Conservation (phyloP, 805 yeast species). For the Ogataea paraovalis region DNA sequence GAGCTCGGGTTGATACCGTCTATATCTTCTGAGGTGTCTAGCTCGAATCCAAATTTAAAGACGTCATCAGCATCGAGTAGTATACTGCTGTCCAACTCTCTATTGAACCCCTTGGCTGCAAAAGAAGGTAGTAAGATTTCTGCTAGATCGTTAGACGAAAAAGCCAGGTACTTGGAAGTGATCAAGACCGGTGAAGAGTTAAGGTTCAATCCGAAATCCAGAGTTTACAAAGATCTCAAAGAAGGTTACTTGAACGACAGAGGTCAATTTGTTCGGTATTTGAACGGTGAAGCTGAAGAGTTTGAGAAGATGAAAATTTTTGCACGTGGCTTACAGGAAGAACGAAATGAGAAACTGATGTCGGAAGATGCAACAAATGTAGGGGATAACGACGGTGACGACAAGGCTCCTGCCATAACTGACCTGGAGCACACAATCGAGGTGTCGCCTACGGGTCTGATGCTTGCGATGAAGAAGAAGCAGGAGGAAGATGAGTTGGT, state of each 20-base stretch:
- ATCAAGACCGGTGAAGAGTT: slow-evolving; percentile 40
- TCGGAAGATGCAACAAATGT: too few species aligned
- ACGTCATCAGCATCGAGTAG: too few species aligned
- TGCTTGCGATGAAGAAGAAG: slow-evolving; percentile 33
- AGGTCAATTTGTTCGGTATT: slow-evolving; percentile 51
- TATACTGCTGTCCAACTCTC: too few species aligned
- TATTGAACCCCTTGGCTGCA: slow-evolving; percentile 10
- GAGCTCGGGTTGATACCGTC: slow-evolving; percentile 35
- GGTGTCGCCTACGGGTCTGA: slow-evolving; percentile 46
- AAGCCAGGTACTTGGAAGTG: slow-evolving; percentile 63
- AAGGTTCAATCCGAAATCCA: slow-evolving; percentile 52
- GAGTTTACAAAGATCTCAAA: slow-evolving; percentile 33
- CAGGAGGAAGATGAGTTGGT: slow-evolving; percentile 27
- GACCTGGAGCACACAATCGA: slow-evolving; percentile 29
- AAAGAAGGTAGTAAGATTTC: slow-evolving; percentile 31
- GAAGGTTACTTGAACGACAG: slow-evolving; percentile 32
- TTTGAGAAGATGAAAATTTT: slow-evolving; percentile 44
- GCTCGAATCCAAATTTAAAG: background rate
- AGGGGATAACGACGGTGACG: too few species aligned
- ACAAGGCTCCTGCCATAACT: slow-evolving; percentile 9
- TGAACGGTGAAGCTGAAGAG: slow-evolving; percentile 55
- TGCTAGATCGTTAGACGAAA: slow-evolving; percentile 68
- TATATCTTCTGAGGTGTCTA: slow-evolving; percentile 14
- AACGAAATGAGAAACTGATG: slow-evolving; percentile 6
- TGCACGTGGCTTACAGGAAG: slow-evolving; percentile 31